Evolutionary conservation across 2,329 filamentous ascomycete genomes (phyloP), one percentile per base, ranked within the genome.

Genomic region (Volutella citrinella): DNA sequence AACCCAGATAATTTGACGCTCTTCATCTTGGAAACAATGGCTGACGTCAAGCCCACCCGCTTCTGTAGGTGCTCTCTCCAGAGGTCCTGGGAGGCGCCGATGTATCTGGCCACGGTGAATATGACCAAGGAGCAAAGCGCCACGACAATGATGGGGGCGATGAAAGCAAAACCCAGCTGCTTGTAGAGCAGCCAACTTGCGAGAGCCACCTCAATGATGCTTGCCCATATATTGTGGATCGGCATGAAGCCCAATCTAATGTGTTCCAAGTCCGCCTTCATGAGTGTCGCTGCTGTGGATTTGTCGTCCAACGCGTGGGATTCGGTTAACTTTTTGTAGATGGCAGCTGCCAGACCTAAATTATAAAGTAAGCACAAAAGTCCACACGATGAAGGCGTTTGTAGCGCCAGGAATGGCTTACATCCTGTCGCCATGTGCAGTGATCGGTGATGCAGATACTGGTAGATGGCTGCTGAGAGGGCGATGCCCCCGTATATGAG

Each of bases 181-280:
- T 42, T 38, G 6, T 59, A 46, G 2, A 66, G 38, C 12, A 66
- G 36, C 52, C 55, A 64, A 18, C 48, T 48, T 0, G 57, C 58
- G 3, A 66, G 37, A 1, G 41, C 55, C 0, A 60, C 52, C 29
- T 65, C 51, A 12, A 63, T 38, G 3, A 42, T 21, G 28, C 50
- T 56, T 5, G 59, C 55, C 63, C 62, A 66, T 10, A 57, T 50
- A 10, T 63, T 55, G 34, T 66, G 61, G 2, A 63, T 20, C 5
- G 32, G 25, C 3, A 49, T 32, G 12, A 60, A 47, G 0, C 62
- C 62, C 4, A 40, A 25, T 1, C 52, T 40, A 20, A 65, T 56
- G 11, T 56, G 52, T 31, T 65, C 62, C 5, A 61, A 45, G 32
- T 66, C 63, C 5, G 51, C 55, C 32, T 56, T 66, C 62, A 66